phyloP scores from a whole-genome alignment of 306 rosid species.

The Vigna mungo region DNA sequence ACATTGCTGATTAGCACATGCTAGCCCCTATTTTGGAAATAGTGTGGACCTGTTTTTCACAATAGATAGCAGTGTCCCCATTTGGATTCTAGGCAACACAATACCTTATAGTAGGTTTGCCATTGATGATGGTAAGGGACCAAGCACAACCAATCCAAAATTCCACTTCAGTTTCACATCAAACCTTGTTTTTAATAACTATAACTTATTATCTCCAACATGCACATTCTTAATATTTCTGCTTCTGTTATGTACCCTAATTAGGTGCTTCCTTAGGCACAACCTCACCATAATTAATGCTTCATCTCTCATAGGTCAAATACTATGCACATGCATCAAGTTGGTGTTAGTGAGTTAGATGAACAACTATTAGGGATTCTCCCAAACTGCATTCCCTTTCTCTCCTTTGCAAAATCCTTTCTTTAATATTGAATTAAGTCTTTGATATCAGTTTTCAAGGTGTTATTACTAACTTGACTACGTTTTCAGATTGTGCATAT shows the following conservation, averaged over 20 bases:
- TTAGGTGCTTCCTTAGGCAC: conserved; percentile 47
- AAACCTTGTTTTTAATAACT: background rate
- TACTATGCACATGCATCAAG: conserved; percentile 43
- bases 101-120: background rate
- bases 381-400: too few relatives aligned
- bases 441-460: too few relatives aligned
- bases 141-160: too few relatives aligned
- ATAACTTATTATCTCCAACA: background rate
- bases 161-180: too few relatives aligned
- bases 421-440: too few relatives aligned
- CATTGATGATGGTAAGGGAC: background rate
- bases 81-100: background rate
- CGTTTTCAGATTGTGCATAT: too few relatives aligned
- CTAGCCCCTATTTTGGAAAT: background rate
- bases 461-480: too few relatives aligned
- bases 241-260: conserved; percentile 41
- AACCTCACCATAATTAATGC: conserved; percentile 48
- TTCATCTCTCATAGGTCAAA: conserved; percentile 40
- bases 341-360: conserved; percentile 37
- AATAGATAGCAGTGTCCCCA: background rate
- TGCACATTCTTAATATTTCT: conserved; percentile 38
- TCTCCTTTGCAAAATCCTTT: too few relatives aligned
- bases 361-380: background rate
- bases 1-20: conserved; percentile 1
- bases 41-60: conserved; percentile 10